Conservation (phyloP, 2,329 filamentous ascomycete genomes). For the Trichoderma breve region DNA sequence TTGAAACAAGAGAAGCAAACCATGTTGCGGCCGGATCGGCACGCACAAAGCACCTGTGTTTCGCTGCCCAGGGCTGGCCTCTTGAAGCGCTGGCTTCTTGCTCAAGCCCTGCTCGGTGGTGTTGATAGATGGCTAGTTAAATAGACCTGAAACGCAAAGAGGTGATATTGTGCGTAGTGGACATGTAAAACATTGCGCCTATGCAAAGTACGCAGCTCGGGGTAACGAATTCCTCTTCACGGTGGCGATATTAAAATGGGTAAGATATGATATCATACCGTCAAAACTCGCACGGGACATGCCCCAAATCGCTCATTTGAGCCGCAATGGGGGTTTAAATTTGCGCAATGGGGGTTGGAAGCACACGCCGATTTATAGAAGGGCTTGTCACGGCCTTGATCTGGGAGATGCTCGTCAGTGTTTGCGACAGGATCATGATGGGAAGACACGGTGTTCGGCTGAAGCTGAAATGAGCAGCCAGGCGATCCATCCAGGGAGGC, state of each 20-base stretch:
- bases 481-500: background rate
- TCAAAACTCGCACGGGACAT: background rate
- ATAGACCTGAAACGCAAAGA: background rate
- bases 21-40: constrained; percentile 12
- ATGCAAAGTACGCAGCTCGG: background rate
- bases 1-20: constrained; percentile 5
- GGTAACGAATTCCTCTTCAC: background rate
- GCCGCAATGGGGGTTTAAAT: background rate
- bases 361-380: background rate
- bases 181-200: background rate
- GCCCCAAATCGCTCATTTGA: constrained; percentile 6
- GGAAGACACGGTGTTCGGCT: background rate
- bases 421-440: background rate
- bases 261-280: constrained; percentile 17
- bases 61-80: background rate
- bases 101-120: background rate
- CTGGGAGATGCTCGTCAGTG: background rate
- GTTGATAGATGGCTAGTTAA: background rate
- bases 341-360: background rate
- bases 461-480: background rate
- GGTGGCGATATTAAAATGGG: constrained; percentile 6
- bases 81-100: background rate
- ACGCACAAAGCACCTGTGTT: constrained; percentile 5
- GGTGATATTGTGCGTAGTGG: background rate
- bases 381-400: background rate